phyloP scores from a whole-genome alignment of 345 rosid species.

The Melaleuca alternifolia region DNA sequence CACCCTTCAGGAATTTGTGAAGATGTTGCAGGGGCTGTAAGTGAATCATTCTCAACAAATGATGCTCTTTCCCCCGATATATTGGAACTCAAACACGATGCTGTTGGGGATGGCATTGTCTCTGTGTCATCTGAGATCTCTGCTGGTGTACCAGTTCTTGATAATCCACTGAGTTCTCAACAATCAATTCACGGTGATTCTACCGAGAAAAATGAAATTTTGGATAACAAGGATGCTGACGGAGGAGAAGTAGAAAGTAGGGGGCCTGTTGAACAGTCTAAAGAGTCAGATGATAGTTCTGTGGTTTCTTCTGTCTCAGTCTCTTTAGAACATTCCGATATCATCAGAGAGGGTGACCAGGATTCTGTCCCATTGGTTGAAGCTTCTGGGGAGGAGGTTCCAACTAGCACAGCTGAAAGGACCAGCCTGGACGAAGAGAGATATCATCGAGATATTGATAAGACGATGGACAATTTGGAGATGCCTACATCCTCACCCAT shows the following conservation, averaged over 20 bases:
- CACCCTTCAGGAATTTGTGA: conserved; percentile 13
- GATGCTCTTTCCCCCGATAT: conserved; percentile 12
- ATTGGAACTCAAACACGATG: conserved; percentile 17
- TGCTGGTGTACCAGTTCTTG: not conserved
- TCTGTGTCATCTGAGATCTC: conserved; percentile 19
- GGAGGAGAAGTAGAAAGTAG: conserved; percentile 2
- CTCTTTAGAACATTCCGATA: conserved; percentile 6
- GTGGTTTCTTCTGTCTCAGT: conserved; percentile 10
- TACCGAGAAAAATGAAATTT: not conserved
- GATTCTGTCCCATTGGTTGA: conserved; percentile 7
- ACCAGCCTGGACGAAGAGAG: conserved; percentile 14
- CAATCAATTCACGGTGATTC: conserved; percentile 10
- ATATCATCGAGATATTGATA: not conserved
- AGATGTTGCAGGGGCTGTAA: conserved; percentile 5
- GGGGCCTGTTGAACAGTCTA: conserved; percentile 2
- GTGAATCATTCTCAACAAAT: conserved; percentile 10
- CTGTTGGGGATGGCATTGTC: conserved; percentile 13
- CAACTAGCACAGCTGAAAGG: conserved; percentile 10
- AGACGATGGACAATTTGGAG: conserved; percentile 4
- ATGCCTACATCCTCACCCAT: conserved; percentile 5
- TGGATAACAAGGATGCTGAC: not conserved
- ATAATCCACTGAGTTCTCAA: not conserved
- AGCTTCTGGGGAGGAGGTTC: conserved; percentile 11
- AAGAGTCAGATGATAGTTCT: conserved; percentile 14
- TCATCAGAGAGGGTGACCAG: conserved; percentile 1